Conservation (phyloP, 768 basidiomycete genomes). For the Auriculariales sp. region DNA sequence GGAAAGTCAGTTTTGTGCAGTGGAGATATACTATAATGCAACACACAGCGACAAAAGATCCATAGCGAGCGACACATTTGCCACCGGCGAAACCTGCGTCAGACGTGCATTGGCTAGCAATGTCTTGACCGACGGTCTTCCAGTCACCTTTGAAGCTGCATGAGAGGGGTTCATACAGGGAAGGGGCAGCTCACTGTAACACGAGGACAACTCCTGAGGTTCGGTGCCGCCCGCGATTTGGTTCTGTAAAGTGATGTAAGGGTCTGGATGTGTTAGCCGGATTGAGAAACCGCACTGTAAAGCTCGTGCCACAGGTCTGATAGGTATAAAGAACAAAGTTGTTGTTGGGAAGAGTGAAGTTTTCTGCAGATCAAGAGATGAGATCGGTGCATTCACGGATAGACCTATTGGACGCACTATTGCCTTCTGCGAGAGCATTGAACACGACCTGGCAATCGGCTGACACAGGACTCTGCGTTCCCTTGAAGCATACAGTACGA, state of each 20-base stretch:
- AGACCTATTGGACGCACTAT: not conserved
- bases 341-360: not conserved
- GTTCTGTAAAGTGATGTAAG: not conserved
- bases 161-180: too few relatives aligned
- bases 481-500: not conserved
- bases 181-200: conserved; percentile 19
- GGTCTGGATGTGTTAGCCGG: not conserved
- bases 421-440: not conserved
- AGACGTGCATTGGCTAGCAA: too few relatives aligned
- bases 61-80: too few relatives aligned
- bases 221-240: not conserved
- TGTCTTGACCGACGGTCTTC: too few relatives aligned
- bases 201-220: not conserved
- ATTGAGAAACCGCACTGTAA: not conserved
- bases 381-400: not conserved
- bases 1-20: too few relatives aligned
- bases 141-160: too few relatives aligned
- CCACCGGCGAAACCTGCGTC: too few relatives aligned
- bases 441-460: not conserved
- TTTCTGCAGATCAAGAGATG: not conserved
- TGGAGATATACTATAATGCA: too few relatives aligned
- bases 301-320: not conserved
- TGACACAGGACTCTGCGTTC: not conserved
- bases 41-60: too few relatives aligned
- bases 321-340: not conserved